Conservation (phyloP, 495 filamentous ascomycete species). For the Aspergillus nanangensis region DNA sequence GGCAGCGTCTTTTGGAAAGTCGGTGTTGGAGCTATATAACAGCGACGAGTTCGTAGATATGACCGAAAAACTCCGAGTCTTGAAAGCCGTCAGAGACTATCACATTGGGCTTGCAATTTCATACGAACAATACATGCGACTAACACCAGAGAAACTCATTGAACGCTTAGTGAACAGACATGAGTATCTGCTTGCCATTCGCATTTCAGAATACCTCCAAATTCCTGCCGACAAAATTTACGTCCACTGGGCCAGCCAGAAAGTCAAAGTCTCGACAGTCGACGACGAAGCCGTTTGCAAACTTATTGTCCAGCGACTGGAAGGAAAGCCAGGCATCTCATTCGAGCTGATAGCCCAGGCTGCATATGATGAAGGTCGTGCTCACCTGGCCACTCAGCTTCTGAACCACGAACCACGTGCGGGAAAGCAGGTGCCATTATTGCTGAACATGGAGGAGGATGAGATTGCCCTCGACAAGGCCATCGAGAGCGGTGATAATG, state of each 20-base stretch:
- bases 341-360: constrained; percentile 91
- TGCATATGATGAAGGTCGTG: constrained; percentile 92
- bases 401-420: constrained; percentile 91
- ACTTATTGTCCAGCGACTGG: constrained; percentile 79
- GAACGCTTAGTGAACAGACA: constrained; percentile 80
- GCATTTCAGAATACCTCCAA: constrained; percentile 81
- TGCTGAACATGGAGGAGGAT: constrained; percentile 93
- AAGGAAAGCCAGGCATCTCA: constrained; percentile 84
- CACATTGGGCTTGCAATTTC: constrained; percentile 88
- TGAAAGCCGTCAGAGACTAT: constrained; percentile 88
- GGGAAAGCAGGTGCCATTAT: constrained; percentile 90
- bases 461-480: constrained; percentile 95
- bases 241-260: constrained; percentile 93
- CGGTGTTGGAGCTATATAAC: constrained; percentile 91
- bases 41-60: constrained; percentile 98
- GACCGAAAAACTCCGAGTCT: constrained; percentile 88
- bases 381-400: constrained; percentile 79
- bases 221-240: constrained; percentile 88
- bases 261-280: constrained; percentile 78
- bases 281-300: constrained; percentile 86
- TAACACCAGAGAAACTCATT: constrained; percentile 83
- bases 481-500: constrained; percentile 91
- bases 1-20: constrained; percentile 95
- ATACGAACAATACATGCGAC: constrained; percentile 83
- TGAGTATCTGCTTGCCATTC: constrained; percentile 87